Conservation (phyloP, 192 early-diverging fungal genomes). For the Lunasporangiospora selenospora region DNA sequence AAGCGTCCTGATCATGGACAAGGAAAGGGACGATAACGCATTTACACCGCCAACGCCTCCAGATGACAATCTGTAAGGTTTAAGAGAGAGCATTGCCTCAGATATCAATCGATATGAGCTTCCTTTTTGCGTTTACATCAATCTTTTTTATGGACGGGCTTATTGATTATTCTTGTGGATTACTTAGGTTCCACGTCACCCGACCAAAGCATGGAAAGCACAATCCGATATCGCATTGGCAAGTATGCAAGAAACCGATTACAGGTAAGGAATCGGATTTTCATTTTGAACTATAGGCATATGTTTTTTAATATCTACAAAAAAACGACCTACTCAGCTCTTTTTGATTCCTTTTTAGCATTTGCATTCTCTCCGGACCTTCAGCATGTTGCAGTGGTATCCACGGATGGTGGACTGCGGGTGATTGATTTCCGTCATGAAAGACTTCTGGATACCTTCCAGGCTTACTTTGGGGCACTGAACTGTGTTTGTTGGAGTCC, state of each 20-base stretch:
- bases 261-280: constrained; percentile 58
- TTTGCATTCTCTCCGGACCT: constrained; percentile 88
- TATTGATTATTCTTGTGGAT: background rate
- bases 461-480: constrained; percentile 87
- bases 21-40: constrained; percentile 81
- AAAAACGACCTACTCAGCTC: background rate
- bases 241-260: constrained; percentile 70
- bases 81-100: constrained; percentile 2
- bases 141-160: constrained; percentile 6
- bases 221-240: constrained; percentile 88
- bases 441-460: constrained; percentile 77
- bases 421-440: constrained; percentile 80
- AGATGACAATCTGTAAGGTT: constrained; percentile 40
- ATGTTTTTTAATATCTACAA: no score
- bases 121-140: background rate
- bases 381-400: constrained; percentile 79
- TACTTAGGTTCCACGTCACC: constrained; percentile 59
- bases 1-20: constrained; percentile 83
- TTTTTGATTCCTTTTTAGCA: constrained; percentile 43
- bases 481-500: constrained; percentile 90
- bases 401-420: constrained; percentile 80
- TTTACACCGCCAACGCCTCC: constrained; percentile 33
- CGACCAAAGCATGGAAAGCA: constrained; percentile 69
- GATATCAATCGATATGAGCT: no score
- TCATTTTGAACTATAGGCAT: background rate